phyloP scores from a whole-genome alignment of 306 rosid species.

The peach (Prunus persica) region Prunus_persica_NCBIv2 NC_034012.1:18172501-18173000 shows the following conservation, averaged over 20 bases:
- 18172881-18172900: constrained; percentile 8
- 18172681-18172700: neutral
- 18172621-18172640: neutral
- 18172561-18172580: neutral
- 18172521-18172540: neutral
- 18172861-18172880: constrained; percentile 11
- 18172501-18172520: neutral
- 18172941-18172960: constrained; percentile 22
- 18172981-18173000: neutral
- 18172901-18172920: constrained; percentile 11
- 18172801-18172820: constrained; percentile 15
- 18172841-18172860: neutral
- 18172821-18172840: constrained; percentile 13
- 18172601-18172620: neutral
- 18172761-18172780: constrained; percentile 16
- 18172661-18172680: too few relatives aligned
- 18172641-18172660: neutral
- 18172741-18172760: neutral
- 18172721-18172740: constrained; percentile 26
- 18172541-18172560: neutral
- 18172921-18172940: constrained; percentile 36
- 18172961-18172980: neutral
- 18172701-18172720: neutral
- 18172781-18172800: neutral
- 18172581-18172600: constrained; percentile 4